Evolutionary conservation across 352 stramenopile species (phyloP), one percentile per base, ranked within the genome.

Genomic region (Salisapilia sapeloensis): DNA sequence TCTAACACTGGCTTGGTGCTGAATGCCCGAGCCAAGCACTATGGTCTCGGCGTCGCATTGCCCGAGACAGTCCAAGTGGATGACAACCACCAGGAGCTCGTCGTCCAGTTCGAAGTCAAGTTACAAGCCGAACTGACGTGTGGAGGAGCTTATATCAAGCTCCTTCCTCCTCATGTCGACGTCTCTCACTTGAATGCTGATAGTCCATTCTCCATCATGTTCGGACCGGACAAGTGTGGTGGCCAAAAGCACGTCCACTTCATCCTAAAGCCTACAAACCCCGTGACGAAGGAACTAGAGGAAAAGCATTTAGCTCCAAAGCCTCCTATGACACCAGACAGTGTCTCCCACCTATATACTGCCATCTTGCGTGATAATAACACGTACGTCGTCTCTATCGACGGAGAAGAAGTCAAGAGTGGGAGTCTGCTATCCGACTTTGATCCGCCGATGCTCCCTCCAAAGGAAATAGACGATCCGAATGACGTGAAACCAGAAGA

Each of bases 21-120:
- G 23, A 53, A 84, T 15, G 50, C 46, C 18, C 56, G 65, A 0
- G 75, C 75, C 13, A 75, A 71, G 37, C 71, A 87, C 49, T 91
- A 91, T 44, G 71, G 69, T 0, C 53, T 91, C n/a, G 65, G 53
- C 2, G 66, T 79, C 6, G 72, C 72, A 48, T 44, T 91, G 23
- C 58, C 74, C 35, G 42, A 66, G 40, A 62, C 70, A 13, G 44
- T 91, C 24, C 33, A 40, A 11, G 47, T 91, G 25, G 71, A 91
- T 36, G 52, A 61, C 4, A 34, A 19, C 14, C 69, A 59, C 31
- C 80, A 93, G 40, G 78, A 94, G 33, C 40, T 96, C 16, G 66
- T 96, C 5, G 54, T 96, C 19, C 90, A 97, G 56, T 97, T 97
- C 53, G 90, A 97, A 44, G 74, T 97, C 34, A 92, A 93, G 56